These are phyloP conservation scores for Beauveria australis DNA, from an alignment of 2,329 filamentous ascomycete genomes.

Conservation along the genomic window DNA sequence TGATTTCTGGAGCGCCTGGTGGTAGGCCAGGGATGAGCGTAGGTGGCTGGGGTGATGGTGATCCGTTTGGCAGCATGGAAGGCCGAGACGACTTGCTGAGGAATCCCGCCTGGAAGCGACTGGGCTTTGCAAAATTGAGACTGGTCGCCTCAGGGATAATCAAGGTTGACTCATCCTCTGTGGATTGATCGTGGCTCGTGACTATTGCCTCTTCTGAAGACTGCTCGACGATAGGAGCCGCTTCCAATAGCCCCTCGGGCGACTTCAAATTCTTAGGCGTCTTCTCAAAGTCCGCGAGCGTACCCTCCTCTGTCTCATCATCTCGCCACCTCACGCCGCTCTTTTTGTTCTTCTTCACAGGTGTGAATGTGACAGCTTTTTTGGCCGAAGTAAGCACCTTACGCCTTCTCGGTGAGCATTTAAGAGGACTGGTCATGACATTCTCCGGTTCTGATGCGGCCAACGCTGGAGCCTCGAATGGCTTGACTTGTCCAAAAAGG, in stretches of 20 bases:
- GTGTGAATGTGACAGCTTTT: slow-evolving; percentile 75
- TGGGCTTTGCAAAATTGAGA: slow-evolving; percentile 43
- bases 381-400: slow-evolving; percentile 50
- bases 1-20: slow-evolving; percentile 29
- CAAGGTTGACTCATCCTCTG: slow-evolving; percentile 51
- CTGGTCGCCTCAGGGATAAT: slow-evolving; percentile 39
- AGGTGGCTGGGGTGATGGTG: slow-evolving; percentile 50
- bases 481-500: slow-evolving; percentile 21
- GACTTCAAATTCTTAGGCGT: slow-evolving; percentile 66
- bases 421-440: slow-evolving; percentile 46
- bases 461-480: slow-evolving; percentile 37
- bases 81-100: slow-evolving; percentile 49
- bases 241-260: slow-evolving; percentile 41
- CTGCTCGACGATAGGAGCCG: slow-evolving; percentile 30
- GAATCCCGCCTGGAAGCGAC: slow-evolving; percentile 83
- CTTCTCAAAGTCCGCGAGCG: slow-evolving; percentile 82
- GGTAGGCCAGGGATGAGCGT: slow-evolving; percentile 50
- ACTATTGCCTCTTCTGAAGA: slow-evolving; percentile 7
- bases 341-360: slow-evolving; percentile 61
- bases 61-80: slow-evolving; percentile 42
- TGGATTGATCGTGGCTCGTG: slow-evolving; percentile 6
- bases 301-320: slow-evolving; percentile 74
- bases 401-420: slow-evolving; percentile 71
- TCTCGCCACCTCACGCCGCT: slow-evolving; percentile 89
- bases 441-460: slow-evolving; percentile 24